Percentiles rank a stretch among this genome's conserved stretches.
These are phyloP conservation scores for Phytopythium oedochilum DNA, from an alignment of 352 stramenopile species.

Conservation along the genomic window DNA sequence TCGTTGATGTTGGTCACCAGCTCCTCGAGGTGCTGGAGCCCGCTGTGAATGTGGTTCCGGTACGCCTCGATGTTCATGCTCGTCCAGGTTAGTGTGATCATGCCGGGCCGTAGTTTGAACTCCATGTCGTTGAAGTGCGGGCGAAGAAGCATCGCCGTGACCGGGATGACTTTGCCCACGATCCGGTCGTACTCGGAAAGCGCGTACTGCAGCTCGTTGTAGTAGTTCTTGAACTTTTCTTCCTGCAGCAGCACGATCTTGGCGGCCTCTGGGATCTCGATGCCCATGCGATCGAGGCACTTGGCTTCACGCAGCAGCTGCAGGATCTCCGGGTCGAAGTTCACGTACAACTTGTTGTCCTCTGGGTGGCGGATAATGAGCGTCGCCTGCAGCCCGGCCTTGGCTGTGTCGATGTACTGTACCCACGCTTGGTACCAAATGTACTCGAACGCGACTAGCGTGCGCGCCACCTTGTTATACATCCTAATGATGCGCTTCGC, in stretches of 20 bases:
- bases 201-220: conserved; percentile 96
- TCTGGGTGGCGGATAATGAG: conserved; percentile 98
- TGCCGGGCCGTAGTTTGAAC: conserved; percentile 97
- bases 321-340: conserved; percentile 98
- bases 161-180: conserved; percentile 95
- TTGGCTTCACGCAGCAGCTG: conserved; percentile 97
- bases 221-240: conserved; percentile 99
- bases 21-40: conserved; percentile 95
- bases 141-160: conserved; percentile 94
- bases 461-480: conserved; percentile 99
- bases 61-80: conserved; percentile 99
- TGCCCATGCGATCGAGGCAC: conserved; percentile 97
- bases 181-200: conserved; percentile 97
- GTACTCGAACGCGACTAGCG: conserved; percentile 98
- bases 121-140: conserved; percentile 99
- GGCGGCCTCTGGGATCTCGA: conserved; percentile 96
- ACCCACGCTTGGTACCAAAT: conserved; percentile 99
- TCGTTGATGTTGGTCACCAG: conserved; percentile 98
- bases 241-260: conserved; percentile 98
- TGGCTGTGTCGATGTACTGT: conserved; percentile 97
- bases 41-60: conserved; percentile 90
- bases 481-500: conserved; percentile 98
- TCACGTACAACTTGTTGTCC: conserved; percentile 98
- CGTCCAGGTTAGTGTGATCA: conserved; percentile 99
- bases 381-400: conserved; percentile 96